Evolutionary conservation across 2,329 filamentous ascomycete genomes (phyloP).

Genomic region (Xylariaceae sp.): DNA sequence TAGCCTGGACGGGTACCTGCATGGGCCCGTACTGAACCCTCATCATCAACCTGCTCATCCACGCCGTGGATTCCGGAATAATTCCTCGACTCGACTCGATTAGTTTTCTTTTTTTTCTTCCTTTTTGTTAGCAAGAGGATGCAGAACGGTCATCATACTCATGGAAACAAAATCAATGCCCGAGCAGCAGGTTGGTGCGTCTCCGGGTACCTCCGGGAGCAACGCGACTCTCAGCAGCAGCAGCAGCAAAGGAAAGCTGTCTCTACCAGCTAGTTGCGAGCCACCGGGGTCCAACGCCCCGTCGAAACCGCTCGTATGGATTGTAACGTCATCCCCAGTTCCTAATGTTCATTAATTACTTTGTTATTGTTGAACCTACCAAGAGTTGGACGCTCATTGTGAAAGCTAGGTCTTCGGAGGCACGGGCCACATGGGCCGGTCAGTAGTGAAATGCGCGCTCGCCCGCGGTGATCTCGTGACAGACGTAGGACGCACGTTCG

Average conservation of each 20-base stretch:
- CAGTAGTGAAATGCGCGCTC: constrained; percentile 76
- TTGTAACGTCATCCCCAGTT: constrained; percentile 51
- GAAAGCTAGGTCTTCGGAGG: constrained; percentile 73
- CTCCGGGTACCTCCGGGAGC: constrained; percentile 22
- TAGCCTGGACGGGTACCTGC: not conserved
- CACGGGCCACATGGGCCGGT: constrained; percentile 94
- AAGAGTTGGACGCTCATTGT: constrained; percentile 8
- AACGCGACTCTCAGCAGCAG: too few species aligned
- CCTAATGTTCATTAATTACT: not conserved
- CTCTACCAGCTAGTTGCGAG: constrained; percentile 79
- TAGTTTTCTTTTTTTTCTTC: not conserved
- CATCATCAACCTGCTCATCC: not conserved
- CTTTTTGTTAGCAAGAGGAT: constrained; percentile 5
- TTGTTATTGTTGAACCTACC: not conserved
- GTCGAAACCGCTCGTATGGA: constrained; percentile 76
- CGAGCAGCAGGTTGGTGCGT: constrained; percentile 24
- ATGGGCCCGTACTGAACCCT: not conserved
- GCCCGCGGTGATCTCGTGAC: constrained; percentile 76
- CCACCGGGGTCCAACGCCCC: constrained; percentile 69
- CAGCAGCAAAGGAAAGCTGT: constrained; percentile 38
- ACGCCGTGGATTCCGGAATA: too few species aligned
- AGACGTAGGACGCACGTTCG: constrained; percentile 77
- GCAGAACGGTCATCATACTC: constrained; percentile 20
- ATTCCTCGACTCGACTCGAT: too few species aligned
- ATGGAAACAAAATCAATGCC: constrained; percentile 30